Base-by-base conservation (phyloP, 306 rosid genomes). In the Rosa rugosa region DNA sequence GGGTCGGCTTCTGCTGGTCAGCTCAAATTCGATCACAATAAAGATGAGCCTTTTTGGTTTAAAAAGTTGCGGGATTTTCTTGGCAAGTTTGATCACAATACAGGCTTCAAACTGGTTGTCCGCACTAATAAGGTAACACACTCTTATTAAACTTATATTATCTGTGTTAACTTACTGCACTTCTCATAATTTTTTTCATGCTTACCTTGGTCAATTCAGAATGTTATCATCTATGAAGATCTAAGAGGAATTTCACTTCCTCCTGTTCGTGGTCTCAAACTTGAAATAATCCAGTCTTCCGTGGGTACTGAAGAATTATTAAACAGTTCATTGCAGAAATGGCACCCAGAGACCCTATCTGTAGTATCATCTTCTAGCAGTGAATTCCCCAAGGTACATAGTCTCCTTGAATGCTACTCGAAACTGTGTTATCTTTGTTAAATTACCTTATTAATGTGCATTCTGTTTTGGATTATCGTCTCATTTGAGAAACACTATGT, bases 311-410 rank as follows among this genome's bases (percentile, higher is more conserved):
- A 44, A 45, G 59, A 75, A 16, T 20, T 75, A 23, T 59, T 75
- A 16, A 51, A 75, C 42, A 5, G 23, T 14, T 41, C 78, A 10
- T 75, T 75, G 69, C 78, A 42, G 23, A 75, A 42, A 44, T 20
- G 54, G 41, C 69, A 75, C 23, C 25, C 51, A 27, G 69, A 75
- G 79, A 75, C 70, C 45, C 49, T 75, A 62, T 60, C 79, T 75
- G 3, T 75, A 75, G 44, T 62, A 12, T 60, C 71, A 0, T 5
- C 79, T 17, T 75, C 79, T 2, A 18, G 59, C 79, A 75, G 79
- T 44, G 79, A 75, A 75, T 62, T 45, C 45, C 25, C 42, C 11
- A 62, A 75, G 79, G 79, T 75, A 75, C 31, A 17, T 25, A 45
- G 59, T 45, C 47, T 27, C 20, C 44, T 44, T 42, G 41, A 44